A percentile compares a stretch with the other conserved stretches of the same genome.
These are phyloP conservation scores for Sphagnum magellanicum DNA, from an alignment of 228 moss, liverwort and hornwort genomes.

Conservation along the genomic window DNA sequence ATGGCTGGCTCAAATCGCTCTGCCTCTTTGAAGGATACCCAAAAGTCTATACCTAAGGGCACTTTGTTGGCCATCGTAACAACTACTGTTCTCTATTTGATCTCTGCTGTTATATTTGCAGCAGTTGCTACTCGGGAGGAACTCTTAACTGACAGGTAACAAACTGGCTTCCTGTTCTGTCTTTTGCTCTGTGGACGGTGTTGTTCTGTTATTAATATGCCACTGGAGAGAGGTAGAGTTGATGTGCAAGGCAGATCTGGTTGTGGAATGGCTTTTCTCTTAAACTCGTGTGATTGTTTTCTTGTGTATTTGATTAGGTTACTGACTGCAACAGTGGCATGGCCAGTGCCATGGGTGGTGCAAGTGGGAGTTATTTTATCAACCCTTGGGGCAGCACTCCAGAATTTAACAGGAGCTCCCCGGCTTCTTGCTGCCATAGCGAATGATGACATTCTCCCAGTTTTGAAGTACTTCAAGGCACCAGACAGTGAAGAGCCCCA, in stretches of 20 bases:
- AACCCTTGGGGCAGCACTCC: conserved; percentile 93
- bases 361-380: conserved; percentile 98
- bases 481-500: conserved; percentile 89
- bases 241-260: too few species aligned
- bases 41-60: conserved; percentile 90
- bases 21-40: conserved; percentile 90
- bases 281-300: too few species aligned
- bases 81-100: conserved; percentile 79
- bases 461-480: conserved; percentile 92
- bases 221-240: too few species aligned
- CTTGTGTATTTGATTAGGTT: conserved; percentile 52
- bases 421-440: conserved; percentile 95
- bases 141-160: conserved; percentile 82
- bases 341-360: conserved; percentile 93
- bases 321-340: conserved; percentile 94
- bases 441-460: conserved; percentile 90
- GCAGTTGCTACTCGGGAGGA: conserved; percentile 90
- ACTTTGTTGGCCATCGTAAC: conserved; percentile 90
- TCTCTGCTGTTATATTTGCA: conserved; percentile 91
- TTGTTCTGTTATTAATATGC: too few species aligned
- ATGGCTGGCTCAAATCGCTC: conserved; percentile 99
- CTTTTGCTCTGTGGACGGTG: too few species aligned
- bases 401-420: conserved; percentile 97
- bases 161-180: background rate
- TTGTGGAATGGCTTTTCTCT: too few species aligned